Percentiles rank a stretch among this genome's conserved stretches.
phyloP scores from a whole-genome alignment of 352 stramenopile genomes.

The Thraustochytrium sp. region DNA sequence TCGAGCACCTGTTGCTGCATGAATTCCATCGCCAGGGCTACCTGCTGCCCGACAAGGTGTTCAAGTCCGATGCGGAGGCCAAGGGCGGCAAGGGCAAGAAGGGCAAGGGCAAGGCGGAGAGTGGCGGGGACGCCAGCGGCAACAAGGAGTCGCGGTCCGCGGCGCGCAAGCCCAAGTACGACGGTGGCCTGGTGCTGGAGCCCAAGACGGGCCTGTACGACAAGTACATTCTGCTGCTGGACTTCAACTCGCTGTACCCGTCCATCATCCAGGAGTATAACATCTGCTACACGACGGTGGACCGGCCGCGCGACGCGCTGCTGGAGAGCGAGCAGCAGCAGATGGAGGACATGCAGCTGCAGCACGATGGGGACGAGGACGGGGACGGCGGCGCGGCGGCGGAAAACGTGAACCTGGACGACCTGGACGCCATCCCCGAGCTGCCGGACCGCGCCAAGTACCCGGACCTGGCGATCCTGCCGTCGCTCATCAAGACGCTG shows the following conservation, averaged over 20 bases:
- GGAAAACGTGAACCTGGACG: not conserved
- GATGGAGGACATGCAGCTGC: conserved; percentile 40
- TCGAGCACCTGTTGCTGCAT: conserved; percentile 98
- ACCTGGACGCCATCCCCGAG: conserved; percentile 53
- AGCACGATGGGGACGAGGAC: conserved; percentile 65
- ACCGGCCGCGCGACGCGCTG: conserved; percentile 58
- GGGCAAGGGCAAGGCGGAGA: conserved; percentile 45
- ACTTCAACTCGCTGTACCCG: conserved; percentile 99
- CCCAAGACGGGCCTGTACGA: conserved; percentile 99
- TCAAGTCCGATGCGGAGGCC: not conserved
- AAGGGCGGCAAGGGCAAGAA: not conserved
- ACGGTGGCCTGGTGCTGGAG: conserved; percentile 96
- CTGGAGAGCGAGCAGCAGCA: conserved; percentile 19
- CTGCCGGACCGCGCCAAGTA: conserved; percentile 77
- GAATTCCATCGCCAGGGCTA: conserved; percentile 96
- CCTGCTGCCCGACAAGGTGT: conserved; percentile 89
- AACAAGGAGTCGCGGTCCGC: conserved; percentile 10
- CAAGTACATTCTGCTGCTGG: conserved; percentile 97
- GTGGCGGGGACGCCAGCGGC: not conserved
- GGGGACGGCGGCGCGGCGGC: conserved; percentile 56
- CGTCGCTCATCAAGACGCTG: conserved; percentile 92
- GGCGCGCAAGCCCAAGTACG: conserved; percentile 66
- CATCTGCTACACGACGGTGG: conserved; percentile 98
- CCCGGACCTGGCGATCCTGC: conserved; percentile 79
- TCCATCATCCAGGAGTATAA: conserved; percentile 99